These are phyloP conservation scores for Leccinum rimulosum DNA, from an alignment of 768 basidiomycete genomes.

Conservation along the genomic window DNA sequence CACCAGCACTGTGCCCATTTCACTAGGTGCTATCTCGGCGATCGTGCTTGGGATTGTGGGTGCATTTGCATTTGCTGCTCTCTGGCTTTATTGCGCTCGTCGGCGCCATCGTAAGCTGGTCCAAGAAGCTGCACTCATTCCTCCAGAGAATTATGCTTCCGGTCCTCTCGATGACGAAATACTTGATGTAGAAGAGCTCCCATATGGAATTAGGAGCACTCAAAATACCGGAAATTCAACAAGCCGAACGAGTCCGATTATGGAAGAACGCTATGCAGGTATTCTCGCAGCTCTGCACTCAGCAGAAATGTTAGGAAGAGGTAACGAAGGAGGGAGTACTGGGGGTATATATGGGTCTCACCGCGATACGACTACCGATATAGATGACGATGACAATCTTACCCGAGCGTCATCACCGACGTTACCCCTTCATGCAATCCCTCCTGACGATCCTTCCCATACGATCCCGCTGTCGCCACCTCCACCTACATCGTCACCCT, in stretches of 20 bases:
- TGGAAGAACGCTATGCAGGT: slow-evolving; percentile 28
- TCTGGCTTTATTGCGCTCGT: slow-evolving; percentile 34
- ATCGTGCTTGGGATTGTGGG: slow-evolving; percentile 27
- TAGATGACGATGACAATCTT: slow-evolving; percentile 9
- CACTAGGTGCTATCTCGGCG: slow-evolving; percentile 25
- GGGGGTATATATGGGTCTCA: slow-evolving; percentile 28
- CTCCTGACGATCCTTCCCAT: slow-evolving; percentile 16
- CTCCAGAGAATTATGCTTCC: slow-evolving; percentile 6
- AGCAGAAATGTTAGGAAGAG: slow-evolving; percentile 10
- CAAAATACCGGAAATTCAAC: not conserved
- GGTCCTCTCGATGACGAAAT: slow-evolving; percentile 27
- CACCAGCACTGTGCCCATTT: slow-evolving; percentile 12
- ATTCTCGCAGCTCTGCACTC: slow-evolving; percentile 26
- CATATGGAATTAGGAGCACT: not conserved
- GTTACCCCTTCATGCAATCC: slow-evolving; percentile 16
- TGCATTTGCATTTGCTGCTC: slow-evolving; percentile 22
- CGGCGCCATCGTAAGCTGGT: slow-evolving; percentile 26
- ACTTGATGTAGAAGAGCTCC: slow-evolving; percentile 10
- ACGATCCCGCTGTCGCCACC: slow-evolving; percentile 26
- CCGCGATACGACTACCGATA: slow-evolving; percentile 7
- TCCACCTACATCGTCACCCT: slow-evolving; percentile 9
- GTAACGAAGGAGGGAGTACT: slow-evolving; percentile 27
- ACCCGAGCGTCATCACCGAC: slow-evolving; percentile 25
- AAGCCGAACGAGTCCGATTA: slow-evolving; percentile 1
- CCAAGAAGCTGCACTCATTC: slow-evolving; percentile 17